Conservation (phyloP, 306 rosid genomes). For the Albizia julibrissin region DNA sequence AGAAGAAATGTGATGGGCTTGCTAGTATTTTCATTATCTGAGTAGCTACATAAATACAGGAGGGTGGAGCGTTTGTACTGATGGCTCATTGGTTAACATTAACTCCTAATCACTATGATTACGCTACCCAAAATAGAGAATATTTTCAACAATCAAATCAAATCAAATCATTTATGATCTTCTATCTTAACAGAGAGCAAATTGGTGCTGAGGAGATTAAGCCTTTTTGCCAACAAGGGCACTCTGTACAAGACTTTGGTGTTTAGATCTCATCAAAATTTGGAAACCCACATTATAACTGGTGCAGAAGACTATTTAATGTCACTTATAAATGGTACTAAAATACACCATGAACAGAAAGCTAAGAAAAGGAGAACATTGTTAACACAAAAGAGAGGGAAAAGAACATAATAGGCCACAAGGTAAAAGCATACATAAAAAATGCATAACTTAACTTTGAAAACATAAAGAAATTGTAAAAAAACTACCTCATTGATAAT, state of each 20-base stretch:
- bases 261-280: constrained; percentile 1
- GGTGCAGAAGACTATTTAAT: background rate
- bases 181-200: background rate
- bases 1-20: background rate
- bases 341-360: background rate
- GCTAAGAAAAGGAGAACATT: background rate
- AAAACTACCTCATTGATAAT: constrained; percentile 86
- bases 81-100: background rate
- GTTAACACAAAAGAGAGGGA: background rate
- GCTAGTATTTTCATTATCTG: background rate
- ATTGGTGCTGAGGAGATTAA: background rate
- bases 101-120: background rate
- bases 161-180: background rate
- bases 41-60: background rate
- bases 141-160: background rate
- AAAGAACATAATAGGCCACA: background rate
- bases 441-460: constrained; percentile 2
- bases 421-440: background rate
- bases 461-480: constrained; percentile 30
- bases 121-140: background rate
- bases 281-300: background rate
- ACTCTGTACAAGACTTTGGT: background rate
- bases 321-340: background rate
- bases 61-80: background rate
- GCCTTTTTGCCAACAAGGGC: background rate